Base-by-base conservation (phyloP, 768 basidiomycete genomes). In the Boletus rex-veris region DNA sequence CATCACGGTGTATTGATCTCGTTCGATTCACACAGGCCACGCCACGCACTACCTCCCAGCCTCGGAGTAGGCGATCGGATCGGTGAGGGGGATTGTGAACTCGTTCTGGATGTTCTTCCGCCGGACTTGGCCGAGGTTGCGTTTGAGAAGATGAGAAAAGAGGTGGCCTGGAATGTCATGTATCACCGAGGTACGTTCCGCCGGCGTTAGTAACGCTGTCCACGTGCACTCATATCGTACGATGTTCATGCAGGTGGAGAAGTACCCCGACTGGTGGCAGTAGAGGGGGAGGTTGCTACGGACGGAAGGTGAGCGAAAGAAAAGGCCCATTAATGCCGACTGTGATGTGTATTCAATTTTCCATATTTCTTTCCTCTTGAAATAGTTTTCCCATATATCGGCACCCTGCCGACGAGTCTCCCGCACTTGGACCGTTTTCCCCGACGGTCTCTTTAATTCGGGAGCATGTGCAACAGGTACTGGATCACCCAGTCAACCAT, bases 391-490 rank as follows among this genome's bases (percentile, higher is more conserved):
- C 90, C 5, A 76, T 92, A 48, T 92, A 92, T 67, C 83, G 90
- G 33, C 88, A 91, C 65, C 90, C 90, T 14, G 81, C 88, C 3
- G 90, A 92, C 65, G 80, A 85, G 59, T 87, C 87, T 0, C 90
- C 90, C 26, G 78, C 81, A 3, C 75, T 90, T 28, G 69, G 71
- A 12, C 78, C 80, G 2, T 91, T 90, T 72, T 82, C 87, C 5
- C 79, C 82, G 0, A 88, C 85, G 0, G 86, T 92, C 21, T 73
- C 80, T 2, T 64, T 71, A 21, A 90, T 92, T 57, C 84, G 83
- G 6, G 71, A 77, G 33, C 76, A 80, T 48, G 86, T 88, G 26
- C 80, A 90, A 60, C 70, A 73, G 50, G 76, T 77, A 7, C 67
- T 85, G 11, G 61, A 73, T 24, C 88, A 89, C 52, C 85, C 84